Evolutionary conservation across 495 filamentous ascomycete species (phyloP), one percentile per base, ranked within the genome.

Genomic region (Penicillium fimorum): DNA sequence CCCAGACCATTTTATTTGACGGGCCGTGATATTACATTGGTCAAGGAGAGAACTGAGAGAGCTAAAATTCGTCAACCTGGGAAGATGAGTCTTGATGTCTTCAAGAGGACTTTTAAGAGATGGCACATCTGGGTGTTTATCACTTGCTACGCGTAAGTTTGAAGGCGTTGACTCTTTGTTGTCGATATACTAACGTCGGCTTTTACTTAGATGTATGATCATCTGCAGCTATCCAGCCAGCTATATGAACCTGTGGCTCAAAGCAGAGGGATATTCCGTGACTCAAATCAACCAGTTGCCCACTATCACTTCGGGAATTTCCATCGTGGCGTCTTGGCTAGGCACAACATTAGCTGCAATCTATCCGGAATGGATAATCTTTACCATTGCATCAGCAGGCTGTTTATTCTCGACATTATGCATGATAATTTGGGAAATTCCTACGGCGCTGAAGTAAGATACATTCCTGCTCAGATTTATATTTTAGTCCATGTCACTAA

Each of bases 111-210:
- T 2, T 50, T 75, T 13, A 63, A 64, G 30, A 55, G 74, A n/a
- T 80, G 76, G 77, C 75, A 77, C 57, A 77, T 79, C 11, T 80
- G 72, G 68, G 62, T 78, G 3, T 80, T 80, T 40, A 66, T 79
- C 7, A 64, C 66, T 17, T 74, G 65, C 29, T 78, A 77, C 37
- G 71, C 72, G 75, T 76, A 50, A 65, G 72, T 67, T 20, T 18
- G 15, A 32, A 18, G 8, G n/a, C 1, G n/a, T 38, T 15, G 7
- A 38, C n/a, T 13, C 1, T 37, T 5, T 17, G 35, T 7, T 1
- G 35, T 17, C 6, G 8, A 17, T 17, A 32, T 40, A 15, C 42
- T 55, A 30, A 54, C 18, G 10, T 5, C 2, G 5, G 2, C 27
- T 20, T 25, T 27, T 27, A 5, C 6, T 4, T 27, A 70, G 64